These are phyloP conservation scores for Talaromyces sp. DNA, from an alignment of 2,329 filamentous ascomycete species.

Conservation along the genomic window DNA sequence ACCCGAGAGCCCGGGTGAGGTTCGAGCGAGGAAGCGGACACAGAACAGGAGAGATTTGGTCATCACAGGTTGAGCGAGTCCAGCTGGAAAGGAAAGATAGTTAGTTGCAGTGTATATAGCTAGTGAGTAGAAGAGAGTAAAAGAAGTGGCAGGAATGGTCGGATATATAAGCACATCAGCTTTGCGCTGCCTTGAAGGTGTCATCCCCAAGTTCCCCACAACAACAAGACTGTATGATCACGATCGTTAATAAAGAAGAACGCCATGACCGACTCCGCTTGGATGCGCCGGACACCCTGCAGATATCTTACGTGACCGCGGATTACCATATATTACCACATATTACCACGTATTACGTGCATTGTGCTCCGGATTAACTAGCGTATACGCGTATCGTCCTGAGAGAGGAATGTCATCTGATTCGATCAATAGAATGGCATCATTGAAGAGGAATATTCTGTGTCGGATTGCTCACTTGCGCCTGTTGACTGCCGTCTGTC, in stretches of 20 bases:
- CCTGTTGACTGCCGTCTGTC: no score
- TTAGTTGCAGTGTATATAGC: no score
- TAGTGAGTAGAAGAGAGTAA: not conserved
- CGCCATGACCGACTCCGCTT: constrained; percentile 1
- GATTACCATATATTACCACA: not conserved
- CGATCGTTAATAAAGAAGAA: not conserved
- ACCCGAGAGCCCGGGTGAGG: not conserved
- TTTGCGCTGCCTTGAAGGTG: not conserved
- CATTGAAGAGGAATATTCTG: not conserved
- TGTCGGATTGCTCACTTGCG: not conserved
- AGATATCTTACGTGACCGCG: constrained; percentile 1
- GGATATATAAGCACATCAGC: not conserved
- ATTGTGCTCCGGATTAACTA: not conserved
- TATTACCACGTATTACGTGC: not conserved
- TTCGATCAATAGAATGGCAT: not conserved
- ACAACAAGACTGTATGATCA: not conserved
- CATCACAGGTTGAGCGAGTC: not conserved
- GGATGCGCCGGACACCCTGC: not conserved
- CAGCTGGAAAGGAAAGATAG: no score
- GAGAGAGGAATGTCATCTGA: constrained; percentile 1
- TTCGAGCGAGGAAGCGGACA: not conserved
- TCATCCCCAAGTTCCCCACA: constrained; percentile 4
- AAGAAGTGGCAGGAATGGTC: not conserved
- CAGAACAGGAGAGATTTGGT: not conserved
- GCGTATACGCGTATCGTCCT: not conserved